phyloP scores from a whole-genome alignment of 345 rosid species.

The Dimocarpus longan region DNA sequence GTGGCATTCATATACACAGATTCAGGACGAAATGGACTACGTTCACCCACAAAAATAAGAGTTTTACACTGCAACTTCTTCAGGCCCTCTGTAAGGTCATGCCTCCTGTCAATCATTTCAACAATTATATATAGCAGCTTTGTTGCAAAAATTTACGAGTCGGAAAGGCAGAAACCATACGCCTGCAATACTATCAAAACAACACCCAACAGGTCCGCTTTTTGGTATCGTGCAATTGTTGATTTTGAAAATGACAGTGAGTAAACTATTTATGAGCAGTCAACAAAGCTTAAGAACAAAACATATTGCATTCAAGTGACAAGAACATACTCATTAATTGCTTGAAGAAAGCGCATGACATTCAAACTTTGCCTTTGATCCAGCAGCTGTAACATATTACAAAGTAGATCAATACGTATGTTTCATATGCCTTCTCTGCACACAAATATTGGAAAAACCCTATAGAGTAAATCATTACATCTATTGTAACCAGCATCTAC shows the following conservation, averaged over 20 bases:
- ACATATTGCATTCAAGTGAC: not conserved
- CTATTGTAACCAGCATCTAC: slow-evolving; percentile 9
- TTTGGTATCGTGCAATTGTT: not conserved
- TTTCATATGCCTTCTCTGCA: not conserved
- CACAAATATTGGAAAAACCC: not conserved
- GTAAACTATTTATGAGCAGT: not conserved
- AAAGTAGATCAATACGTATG: slow-evolving; percentile 13
- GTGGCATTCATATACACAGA: slow-evolving; percentile 50
- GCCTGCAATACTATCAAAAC: not conserved
- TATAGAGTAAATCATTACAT: not conserved
- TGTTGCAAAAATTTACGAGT: not conserved
- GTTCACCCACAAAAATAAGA: slow-evolving; percentile 64
- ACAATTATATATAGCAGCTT: slow-evolving; percentile 15
- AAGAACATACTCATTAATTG: slow-evolving; percentile 51
- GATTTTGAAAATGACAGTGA: not conserved
- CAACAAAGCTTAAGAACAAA: not conserved
- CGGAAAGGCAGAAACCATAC: slow-evolving; percentile 8
- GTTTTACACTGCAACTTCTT: slow-evolving; percentile 51
- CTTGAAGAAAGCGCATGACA: slow-evolving; percentile 64
- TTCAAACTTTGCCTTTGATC: slow-evolving; percentile 67
- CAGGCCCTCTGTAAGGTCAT: slow-evolving; percentile 55
- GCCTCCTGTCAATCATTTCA: slow-evolving; percentile 46
- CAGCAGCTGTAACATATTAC: slow-evolving; percentile 43
- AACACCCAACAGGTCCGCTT: not conserved
- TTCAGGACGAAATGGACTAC: slow-evolving; percentile 52